phyloP scores from a whole-genome alignment of 1,284 basidiomycete genomes.

The Tilletia walkeri region DNA sequence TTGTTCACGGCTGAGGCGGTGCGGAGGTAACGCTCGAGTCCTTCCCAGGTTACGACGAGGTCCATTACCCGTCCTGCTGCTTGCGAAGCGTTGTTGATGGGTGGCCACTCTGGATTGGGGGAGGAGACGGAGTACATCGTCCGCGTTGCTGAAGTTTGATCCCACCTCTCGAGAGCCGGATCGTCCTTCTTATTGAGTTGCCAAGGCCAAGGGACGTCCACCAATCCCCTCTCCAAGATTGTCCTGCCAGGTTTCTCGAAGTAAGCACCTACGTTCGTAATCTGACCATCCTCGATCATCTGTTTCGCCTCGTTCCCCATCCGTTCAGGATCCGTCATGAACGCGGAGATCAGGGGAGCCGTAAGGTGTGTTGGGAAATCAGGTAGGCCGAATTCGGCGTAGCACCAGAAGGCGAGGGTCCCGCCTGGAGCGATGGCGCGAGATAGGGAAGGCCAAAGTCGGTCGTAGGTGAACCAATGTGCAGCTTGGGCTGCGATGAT shows the following conservation, averaged over 20 bases:
- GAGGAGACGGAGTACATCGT: conserved; percentile 21
- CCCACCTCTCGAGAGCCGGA: conserved; percentile 31
- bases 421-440: conserved; percentile 69
- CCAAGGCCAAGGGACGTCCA: conserved; percentile 67
- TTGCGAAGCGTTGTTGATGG: not conserved
- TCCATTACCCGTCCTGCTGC: conserved; percentile 57
- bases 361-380: conserved; percentile 63
- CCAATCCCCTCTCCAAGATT: conserved; percentile 71
- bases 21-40: conserved; percentile 68
- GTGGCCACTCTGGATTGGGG: conserved; percentile 7
- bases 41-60: conserved; percentile 66
- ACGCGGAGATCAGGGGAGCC: conserved; percentile 52
- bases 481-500: conserved; percentile 75
- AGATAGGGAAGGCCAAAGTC: conserved; percentile 69
- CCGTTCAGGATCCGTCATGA: conserved; percentile 58
- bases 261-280: conserved; percentile 67
- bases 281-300: not conserved
- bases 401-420: conserved; percentile 74
- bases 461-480: conserved; percentile 80
- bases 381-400: conserved; percentile 73
- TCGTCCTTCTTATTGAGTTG: conserved; percentile 55
- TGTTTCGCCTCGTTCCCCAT: conserved; percentile 62
- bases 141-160: conserved; percentile 27
- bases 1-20: conserved; percentile 73
- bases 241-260: conserved; percentile 78